Evolutionary conservation across 2,329 filamentous ascomycete species (phyloP).

Genomic region (Paraphaeosphaeria sporulosa): DNA sequence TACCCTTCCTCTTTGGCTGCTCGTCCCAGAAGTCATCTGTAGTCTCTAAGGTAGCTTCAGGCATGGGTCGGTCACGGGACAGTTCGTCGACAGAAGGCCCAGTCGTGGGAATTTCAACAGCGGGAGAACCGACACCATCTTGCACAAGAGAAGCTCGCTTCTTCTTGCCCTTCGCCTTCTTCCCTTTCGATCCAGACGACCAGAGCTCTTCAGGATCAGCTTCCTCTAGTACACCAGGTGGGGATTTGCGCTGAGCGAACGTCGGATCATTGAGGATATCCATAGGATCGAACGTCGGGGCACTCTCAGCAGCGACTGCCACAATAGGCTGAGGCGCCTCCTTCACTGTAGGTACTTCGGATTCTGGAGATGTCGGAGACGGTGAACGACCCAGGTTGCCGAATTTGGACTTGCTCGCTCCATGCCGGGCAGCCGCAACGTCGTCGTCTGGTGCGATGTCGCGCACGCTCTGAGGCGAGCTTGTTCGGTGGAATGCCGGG

Average conservation of each 20-base stretch:
- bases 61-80: conserved; percentile 10
- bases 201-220: conserved; percentile 47
- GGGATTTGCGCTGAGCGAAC: conserved; percentile 44
- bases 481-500: conserved; percentile 44
- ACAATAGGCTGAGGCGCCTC: conserved; percentile 46
- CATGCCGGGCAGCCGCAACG: conserved; percentile 36
- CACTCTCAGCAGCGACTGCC: conserved; percentile 39
- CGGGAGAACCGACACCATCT: conserved; percentile 39
- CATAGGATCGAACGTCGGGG: conserved; percentile 48
- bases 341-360: conserved; percentile 23
- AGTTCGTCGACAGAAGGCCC: conserved; percentile 31
- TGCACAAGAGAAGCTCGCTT: conserved; percentile 32
- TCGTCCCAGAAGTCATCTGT: conserved; percentile 23
- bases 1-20: conserved; percentile 31
- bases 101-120: conserved; percentile 41
- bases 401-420: conserved; percentile 42
- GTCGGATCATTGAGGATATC: conserved; percentile 47
- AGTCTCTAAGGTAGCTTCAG: conserved; percentile 2
- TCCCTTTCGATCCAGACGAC: conserved; percentile 53
- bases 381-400: conserved; percentile 40
- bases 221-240: conserved; percentile 44
- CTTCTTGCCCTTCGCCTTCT: conserved; percentile 57
- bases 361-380: conserved; percentile 36
- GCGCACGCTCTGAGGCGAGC: conserved; percentile 32
- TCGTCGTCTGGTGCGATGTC: conserved; percentile 45